Conservation (phyloP, 345 rosid species). For the Pugionium dolabratum region DNA sequence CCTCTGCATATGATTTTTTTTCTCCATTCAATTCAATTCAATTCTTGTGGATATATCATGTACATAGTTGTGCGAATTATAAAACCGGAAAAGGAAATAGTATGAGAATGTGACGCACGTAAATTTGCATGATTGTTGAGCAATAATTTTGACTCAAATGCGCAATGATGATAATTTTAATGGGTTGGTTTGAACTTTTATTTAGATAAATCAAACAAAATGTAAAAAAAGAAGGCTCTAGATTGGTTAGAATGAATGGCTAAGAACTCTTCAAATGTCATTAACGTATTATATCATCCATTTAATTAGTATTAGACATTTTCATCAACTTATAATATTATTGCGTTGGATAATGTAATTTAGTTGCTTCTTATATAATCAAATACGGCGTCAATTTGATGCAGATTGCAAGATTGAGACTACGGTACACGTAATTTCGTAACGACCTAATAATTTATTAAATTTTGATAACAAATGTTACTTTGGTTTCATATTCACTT, state of each 20-base stretch:
- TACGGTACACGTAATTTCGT: neutral
- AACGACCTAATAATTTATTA: neutral
- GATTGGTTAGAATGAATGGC: constrained; percentile 31
- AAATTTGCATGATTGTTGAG: constrained; percentile 24
- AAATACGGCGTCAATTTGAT: neutral
- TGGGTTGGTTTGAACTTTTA: constrained; percentile 27
- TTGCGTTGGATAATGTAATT: neutral
- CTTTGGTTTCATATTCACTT: neutral
- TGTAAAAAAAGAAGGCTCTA: constrained; percentile 8
- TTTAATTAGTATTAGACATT: constrained; percentile 4
- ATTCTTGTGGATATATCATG: too few relatives aligned
- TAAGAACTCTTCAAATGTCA: constrained; percentile 11
- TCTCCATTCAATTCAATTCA: too few relatives aligned
- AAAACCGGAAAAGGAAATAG: neutral
- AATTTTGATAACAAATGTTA: neutral
- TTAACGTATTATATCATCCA: constrained; percentile 12
- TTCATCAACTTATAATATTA: constrained; percentile 4
- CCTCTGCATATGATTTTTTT: too few relatives aligned
- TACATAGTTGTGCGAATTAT: too few relatives aligned
- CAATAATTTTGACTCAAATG: constrained; percentile 7
- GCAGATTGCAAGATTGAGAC: constrained; percentile 16
- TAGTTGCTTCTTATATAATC: constrained; percentile 19
- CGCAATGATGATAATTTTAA: constrained; percentile 15
- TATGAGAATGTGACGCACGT: constrained; percentile 29
- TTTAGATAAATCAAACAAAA: neutral